These are phyloP conservation scores for Sclerotinia sclerotiorum DNA, from an alignment of 2,329 filamentous ascomycete genomes.

Conservation along the genomic window DNA sequence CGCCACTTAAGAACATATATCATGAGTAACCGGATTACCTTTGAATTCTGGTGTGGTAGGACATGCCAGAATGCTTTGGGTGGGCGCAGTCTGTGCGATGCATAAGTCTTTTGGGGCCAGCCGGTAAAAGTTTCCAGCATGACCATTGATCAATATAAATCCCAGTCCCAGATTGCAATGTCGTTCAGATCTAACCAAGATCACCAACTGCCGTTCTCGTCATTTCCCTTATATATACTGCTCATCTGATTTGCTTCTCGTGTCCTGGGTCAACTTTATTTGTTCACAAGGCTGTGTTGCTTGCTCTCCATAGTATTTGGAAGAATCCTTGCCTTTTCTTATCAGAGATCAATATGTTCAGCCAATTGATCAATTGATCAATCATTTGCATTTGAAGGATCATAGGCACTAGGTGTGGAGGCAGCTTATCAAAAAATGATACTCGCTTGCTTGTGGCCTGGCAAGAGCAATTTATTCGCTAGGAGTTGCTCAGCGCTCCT, in stretches of 20 bases:
- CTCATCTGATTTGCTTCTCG: slow-evolving; percentile 22
- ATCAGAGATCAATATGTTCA: neutral
- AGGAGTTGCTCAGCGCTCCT: neutral
- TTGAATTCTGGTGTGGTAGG: slow-evolving; percentile 11
- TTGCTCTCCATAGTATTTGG: neutral
- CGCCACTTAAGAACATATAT: slow-evolving; percentile 17
- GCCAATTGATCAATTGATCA: neutral
- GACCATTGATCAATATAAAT: slow-evolving; percentile 13
- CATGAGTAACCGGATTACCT: slow-evolving; percentile 8
- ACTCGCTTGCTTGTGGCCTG: neutral
- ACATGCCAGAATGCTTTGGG: neutral
- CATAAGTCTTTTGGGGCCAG: slow-evolving; percentile 2
- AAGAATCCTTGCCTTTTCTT: slow-evolving; percentile 8
- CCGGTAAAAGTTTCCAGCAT: slow-evolving; percentile 25
- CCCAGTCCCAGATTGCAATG: slow-evolving; percentile 21
- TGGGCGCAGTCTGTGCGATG: slow-evolving; percentile 10
- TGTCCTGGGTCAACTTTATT: slow-evolving; percentile 6
- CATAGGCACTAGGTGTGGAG: neutral
- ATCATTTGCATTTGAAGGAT: neutral
- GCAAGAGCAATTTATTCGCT: neutral
- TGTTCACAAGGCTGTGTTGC: slow-evolving; percentile 21
- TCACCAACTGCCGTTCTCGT: slow-evolving; percentile 23
- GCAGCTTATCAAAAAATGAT: slow-evolving; percentile 5
- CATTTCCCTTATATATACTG: slow-evolving; percentile 11
- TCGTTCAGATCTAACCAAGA: slow-evolving; percentile 24